Base-by-base conservation (phyloP, 495 filamentous ascomycete species). In the Trichoderma gamsii region DNA sequence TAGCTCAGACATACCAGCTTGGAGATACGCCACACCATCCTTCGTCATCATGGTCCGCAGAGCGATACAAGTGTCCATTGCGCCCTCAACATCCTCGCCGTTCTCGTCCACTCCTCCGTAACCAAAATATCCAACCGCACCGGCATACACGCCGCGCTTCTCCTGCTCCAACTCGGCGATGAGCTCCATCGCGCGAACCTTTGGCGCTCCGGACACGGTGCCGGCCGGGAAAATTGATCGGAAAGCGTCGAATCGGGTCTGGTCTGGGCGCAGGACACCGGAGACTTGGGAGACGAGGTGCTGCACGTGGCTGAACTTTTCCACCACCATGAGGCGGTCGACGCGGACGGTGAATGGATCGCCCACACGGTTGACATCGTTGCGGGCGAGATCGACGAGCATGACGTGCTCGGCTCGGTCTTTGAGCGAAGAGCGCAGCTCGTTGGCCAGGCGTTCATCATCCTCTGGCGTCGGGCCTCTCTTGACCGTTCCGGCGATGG, bases 61-160 rank as follows among this genome's bases (percentile, higher is more conserved):
- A n/a, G 95, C 95, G 78, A 99, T 99, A 76, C 93, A 97, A 2
- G 94, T 97, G 76, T 99, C 95, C 95, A 99, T 98, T 15, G 91
- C 92, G 11, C 96, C 95, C 67, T 93, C 88, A 35, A 70, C 74
- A 43, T 79, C 79, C 7, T 74, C 74, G 0, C 78, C 79, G 7
- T 77, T 70, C 11, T 70, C 71, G 38, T 84, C 79, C 4, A 89
- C 78, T 63, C 81, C 83, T 51, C 82, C 81, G 69, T 92, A 93
- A 11, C 91, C 91, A 72, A 92, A 94, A 78, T 97, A 98, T 1
- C 95, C 95, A 6, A 97, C 92, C 0, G 96, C 95, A n/a, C 95
- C 95, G 43, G 94, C 95, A 75, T 98, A 99, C 23, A 99, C 88
- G 2, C 96, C 94, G 32, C 95, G 84, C 81, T 96, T 96, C 82